Percentiles rank a stretch among this genome's conserved stretches.
These are phyloP conservation scores for Solanum pinnatisectum DNA, from an alignment of 257 asterid species.

Conservation along the genomic window DNA sequence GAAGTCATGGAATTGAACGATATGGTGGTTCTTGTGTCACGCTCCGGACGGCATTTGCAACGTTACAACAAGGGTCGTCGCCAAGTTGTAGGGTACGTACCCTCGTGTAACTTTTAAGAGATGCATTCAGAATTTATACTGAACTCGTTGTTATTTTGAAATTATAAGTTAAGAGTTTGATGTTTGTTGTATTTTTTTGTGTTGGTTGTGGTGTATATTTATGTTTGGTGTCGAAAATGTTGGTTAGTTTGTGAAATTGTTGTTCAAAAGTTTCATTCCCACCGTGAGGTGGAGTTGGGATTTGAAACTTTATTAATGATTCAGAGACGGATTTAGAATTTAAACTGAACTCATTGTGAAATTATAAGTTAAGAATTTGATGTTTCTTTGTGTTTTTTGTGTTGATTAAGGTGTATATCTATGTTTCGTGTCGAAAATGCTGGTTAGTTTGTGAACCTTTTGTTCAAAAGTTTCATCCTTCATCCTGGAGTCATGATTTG, in stretches of 20 bases:
- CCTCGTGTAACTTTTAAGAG: neutral
- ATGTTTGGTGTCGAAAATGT: neutral
- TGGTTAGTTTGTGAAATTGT: neutral
- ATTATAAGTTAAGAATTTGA: neutral
- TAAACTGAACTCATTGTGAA: neutral
- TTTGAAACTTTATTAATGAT: neutral
- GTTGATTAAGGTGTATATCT: neutral
- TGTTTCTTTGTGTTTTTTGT: neutral
- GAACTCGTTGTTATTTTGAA: neutral
- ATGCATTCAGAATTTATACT: neutral
- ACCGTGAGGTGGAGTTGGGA: neutral
- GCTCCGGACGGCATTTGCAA: conserved; percentile 78
- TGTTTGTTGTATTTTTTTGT: neutral
- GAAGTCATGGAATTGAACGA: conserved; percentile 39
- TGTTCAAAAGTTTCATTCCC: neutral
- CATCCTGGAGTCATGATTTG: neutral
- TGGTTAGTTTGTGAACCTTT: neutral
- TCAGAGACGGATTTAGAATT: neutral
- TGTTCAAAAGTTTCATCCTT: neutral
- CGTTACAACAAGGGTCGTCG: conserved; percentile 76
- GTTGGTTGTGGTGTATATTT: neutral
- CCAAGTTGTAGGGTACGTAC: conserved; percentile 74
- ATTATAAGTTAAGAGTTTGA: neutral
- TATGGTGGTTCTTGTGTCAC: conserved; percentile 64
- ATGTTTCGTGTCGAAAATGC: neutral